Evolutionary conservation across 2,329 filamentous ascomycete species (phyloP), one percentile per base, ranked within the genome.

Genomic region (Cladosporium sp.): DNA sequence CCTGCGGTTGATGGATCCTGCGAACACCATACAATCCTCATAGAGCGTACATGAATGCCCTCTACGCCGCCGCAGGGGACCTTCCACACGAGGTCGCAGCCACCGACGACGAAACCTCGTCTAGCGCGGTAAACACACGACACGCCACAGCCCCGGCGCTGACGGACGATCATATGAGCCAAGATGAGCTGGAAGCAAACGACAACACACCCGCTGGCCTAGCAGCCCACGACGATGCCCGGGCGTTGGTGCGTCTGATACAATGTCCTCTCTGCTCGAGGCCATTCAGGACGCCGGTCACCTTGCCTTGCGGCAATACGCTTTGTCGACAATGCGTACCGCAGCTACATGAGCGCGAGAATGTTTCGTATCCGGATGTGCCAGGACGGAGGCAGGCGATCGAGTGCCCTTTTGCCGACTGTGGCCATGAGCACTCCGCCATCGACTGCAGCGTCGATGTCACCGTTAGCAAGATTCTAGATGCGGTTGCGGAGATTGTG

Each of bases 381-480:
- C 79, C 83, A 6, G 82, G 80, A 37, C 80, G 89, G 34, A 73
- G 82, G 36, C 75, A 82, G 59, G 88, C 85, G 0, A 88, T 95
- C 60, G 70, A 67, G n/a, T 96, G 91, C 63, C 86, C 87, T 0
- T 85, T 89, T 55, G 52, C 67, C 7, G 75, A 76, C 2, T 95
- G 89, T 60, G 70, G 68, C 12, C 77, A 77, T 53, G 85, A 90
- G 50, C 91, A 96, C 70, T 84, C 89, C 0, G 63, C 85, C 15
- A 85, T 78, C 3, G 90, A 95, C 61, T 95, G 88, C 68, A 80
- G 78, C 41, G 70, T 85, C 7, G 89, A 96, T 70, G 86, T 95
- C 32, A 83, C 84, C 1, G 69, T 95, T 53, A 82, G 80, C 47
- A 93, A 89, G 62, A 73, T 87, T n/a, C 73, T 87, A 58, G 77